Evolutionary conservation across 2,329 filamentous ascomycete genomes (phyloP), one percentile per base, ranked within the genome.

Genomic region (Metarhizium sp.): DNA sequence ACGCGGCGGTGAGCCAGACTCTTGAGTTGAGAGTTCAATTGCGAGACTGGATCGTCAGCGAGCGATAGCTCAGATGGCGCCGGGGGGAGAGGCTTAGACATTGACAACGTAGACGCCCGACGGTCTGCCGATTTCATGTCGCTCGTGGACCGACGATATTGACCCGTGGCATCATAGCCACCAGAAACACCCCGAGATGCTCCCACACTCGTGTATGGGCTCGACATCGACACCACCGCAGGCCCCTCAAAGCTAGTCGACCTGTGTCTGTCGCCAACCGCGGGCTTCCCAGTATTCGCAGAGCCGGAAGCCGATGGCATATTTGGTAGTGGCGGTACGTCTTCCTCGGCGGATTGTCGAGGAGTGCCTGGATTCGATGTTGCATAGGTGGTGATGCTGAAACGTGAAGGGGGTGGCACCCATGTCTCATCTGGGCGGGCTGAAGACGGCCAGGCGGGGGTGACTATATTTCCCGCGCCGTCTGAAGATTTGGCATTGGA

Each of bases 21-120:
- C 46, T 84, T 77, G 34, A 88, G 79, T 62, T 82, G 80, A 4
- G 84, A 81, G 63, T 87, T 81, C 29, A 94, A 76, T 58, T 79
- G 76, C 10, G 82, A 78, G 16, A 92, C 81, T 32, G 85, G 85
- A 65, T 86, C 84, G 40, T 79, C 75, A 2, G 81, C 75, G 5
- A 78, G 73, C 8, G 67, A 63, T 20, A 77, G 67, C 66, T 88
- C 84, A 4, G 81, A 79, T 1, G 86, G 85, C 10, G 81, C 76
- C 29, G 76, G 77, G 36, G 84, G 82, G 0, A 88, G 77, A 6
- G 76, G 76, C 67, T 88, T 88, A 60, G 78, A 73, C 5, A 70
- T 71, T 10, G 74, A 76, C 47, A 67, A 50, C 20, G 66, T 61
- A 4, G 72, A 73, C 10, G 54, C 56, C n/a, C 61, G 65, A 14